phyloP scores from a whole-genome alignment of 768 basidiomycete genomes.

The Mycena belliarum region DNA sequence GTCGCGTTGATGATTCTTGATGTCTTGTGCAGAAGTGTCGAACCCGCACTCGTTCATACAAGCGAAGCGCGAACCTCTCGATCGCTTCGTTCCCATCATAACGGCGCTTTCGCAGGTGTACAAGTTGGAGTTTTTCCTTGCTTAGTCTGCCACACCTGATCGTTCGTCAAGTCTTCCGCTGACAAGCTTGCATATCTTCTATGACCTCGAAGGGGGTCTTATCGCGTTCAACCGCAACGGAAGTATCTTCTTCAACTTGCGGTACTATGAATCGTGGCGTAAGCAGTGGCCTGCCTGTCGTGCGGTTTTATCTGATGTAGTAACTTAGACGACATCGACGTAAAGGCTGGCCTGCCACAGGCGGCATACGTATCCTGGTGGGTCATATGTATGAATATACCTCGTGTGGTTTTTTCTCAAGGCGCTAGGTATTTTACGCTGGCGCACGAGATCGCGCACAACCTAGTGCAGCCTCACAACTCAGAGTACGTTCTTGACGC shows the following conservation, averaged over 20 bases:
- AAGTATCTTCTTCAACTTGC: slow-evolving; percentile 84
- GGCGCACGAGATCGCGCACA: slow-evolving; percentile 93
- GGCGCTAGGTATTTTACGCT: slow-evolving; percentile 79
- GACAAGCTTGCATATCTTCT: slow-evolving; percentile 82
- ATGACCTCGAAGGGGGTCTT: slow-evolving; percentile 73
- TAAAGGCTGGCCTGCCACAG: slow-evolving; percentile 48
- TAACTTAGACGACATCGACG: slow-evolving; percentile 67
- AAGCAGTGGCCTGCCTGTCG: slow-evolving; percentile 30
- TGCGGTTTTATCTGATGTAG: background rate
- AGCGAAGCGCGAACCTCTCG: slow-evolving; percentile 55
- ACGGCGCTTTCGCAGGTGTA: slow-evolving; percentile 69
- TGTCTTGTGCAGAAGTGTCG: slow-evolving; percentile 51
- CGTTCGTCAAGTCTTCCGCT: slow-evolving; percentile 50
- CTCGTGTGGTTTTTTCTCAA: background rate
- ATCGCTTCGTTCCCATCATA: slow-evolving; percentile 74
- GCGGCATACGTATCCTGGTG: slow-evolving; percentile 85
- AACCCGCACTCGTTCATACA: slow-evolving; percentile 50
- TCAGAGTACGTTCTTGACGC: slow-evolving; percentile 50
- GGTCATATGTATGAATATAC: slow-evolving; percentile 20
- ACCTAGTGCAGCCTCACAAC: slow-evolving; percentile 84
- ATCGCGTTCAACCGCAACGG: slow-evolving; percentile 95
- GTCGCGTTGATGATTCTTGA: background rate
- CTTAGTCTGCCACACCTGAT: background rate
- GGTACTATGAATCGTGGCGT: slow-evolving; percentile 90
- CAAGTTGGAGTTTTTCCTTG: slow-evolving; percentile 27